Base-by-base conservation (phyloP, 140 eudicot genomes). In the Senecio squalidus region DNA sequence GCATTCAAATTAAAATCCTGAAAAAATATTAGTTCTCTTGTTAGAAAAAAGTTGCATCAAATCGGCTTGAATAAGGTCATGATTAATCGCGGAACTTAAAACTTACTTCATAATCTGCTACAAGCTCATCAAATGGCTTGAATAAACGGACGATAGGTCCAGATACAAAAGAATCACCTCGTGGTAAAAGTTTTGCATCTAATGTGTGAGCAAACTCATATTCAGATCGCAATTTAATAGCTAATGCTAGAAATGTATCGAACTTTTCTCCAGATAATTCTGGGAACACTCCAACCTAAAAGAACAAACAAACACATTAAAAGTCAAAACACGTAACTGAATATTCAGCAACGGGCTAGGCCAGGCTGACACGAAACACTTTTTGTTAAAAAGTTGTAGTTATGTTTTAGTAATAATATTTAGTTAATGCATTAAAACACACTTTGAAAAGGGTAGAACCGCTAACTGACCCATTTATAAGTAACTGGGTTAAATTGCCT, bases 61-160 rank as follows among this genome's bases (percentile, higher is more conserved):
- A 57, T 25, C 22, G 20, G 23, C 13, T 29, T 15, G 29, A 43
- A 56, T 24, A 17, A 17, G 46, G 21, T 24, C 4, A 54, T 31
- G 49, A 5, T 16, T 22, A 6, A 56, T 13, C 3, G 30, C 26
- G 0, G 30, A 50, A 64, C 24, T 27, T 48, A 28, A 34, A 69
- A 51, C 49, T 14, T 51, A 86, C 97, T 85, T 86, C 70, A 58
- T 73, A 86, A 69, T 91, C 98, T 22, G 76, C 84, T 18, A 91
- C 78, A 66, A 86, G 96, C 46, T 91, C 98, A 64, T 91, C 98
- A 64, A 91, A 91, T 46, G 96, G 98, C 79, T 91, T 91, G 63
- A 91, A 76, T 61, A 86, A 83, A 63, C 98, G 80, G 62, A 86
- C 67, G 20, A 67, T 43, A 58, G 98, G 88, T 4, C 79, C 94